Percentiles rank a stretch among this genome's conserved stretches.
phyloP scores from a whole-genome alignment of 2,329 filamentous ascomycete species.

The Pseudogymnoascus sp. region DNA sequence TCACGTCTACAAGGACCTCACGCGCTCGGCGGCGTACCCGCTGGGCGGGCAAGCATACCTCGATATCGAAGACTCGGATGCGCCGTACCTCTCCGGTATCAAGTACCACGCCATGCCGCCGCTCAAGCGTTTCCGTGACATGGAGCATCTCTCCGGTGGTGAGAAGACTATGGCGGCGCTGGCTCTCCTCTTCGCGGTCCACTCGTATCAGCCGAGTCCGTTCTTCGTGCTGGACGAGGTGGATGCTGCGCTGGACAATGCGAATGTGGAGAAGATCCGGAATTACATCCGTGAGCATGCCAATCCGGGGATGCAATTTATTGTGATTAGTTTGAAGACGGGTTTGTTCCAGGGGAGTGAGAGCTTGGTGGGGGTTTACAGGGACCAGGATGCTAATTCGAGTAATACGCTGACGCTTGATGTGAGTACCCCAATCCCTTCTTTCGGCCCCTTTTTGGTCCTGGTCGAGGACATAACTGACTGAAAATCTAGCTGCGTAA shows the following conservation, averaged over 20 bases:
- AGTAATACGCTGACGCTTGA: constrained; percentile 88
- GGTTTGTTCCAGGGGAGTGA: constrained; percentile 95
- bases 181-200: constrained; percentile 92
- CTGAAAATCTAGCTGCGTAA: constrained; percentile 12
- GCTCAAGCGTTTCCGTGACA: constrained; percentile 95
- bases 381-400: constrained; percentile 90
- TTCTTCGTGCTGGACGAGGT: constrained; percentile 99
- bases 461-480: neutral
- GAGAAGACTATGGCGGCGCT: constrained; percentile 99
- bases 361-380: constrained; percentile 89
- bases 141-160: constrained; percentile 95
- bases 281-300: constrained; percentile 94
- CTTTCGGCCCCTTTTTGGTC: neutral
- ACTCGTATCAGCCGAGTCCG: constrained; percentile 89
- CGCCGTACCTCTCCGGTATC: constrained; percentile 90
- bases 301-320: constrained; percentile 96
- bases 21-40: constrained; percentile 81
- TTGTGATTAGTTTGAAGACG: constrained; percentile 94
- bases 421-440: constrained; percentile 57
- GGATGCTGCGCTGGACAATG: constrained; percentile 95
- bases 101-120: constrained; percentile 99
- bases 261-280: constrained; percentile 92
- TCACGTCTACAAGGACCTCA: constrained; percentile 91
- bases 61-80: constrained; percentile 88
- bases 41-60: constrained; percentile 86